A percentile compares a stretch with the other conserved stretches of the same genome.
phyloP scores from a whole-genome alignment of 164 flowering plant genomes.

The Tetrastigma voinierianum region DNA sequence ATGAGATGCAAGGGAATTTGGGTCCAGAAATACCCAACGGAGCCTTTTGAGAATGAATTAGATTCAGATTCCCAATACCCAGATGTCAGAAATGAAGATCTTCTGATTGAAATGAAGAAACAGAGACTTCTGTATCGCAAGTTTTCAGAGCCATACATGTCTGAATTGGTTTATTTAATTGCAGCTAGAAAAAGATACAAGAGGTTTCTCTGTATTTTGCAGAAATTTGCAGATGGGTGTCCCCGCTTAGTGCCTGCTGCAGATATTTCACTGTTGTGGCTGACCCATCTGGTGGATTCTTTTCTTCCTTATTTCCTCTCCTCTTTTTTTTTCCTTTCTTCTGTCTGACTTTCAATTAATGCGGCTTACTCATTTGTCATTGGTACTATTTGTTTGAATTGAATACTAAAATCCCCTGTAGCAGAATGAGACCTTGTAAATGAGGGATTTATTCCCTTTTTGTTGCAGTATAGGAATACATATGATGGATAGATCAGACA shows the following conservation, averaged over 20 bases:
- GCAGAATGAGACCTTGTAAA: too few species aligned
- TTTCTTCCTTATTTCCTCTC: not conserved
- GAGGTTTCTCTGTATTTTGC: slow-evolving; percentile 54
- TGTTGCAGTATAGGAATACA: too few species aligned
- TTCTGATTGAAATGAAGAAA: slow-evolving; percentile 41
- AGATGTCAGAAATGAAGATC: slow-evolving; percentile 21
- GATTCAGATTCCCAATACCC: slow-evolving; percentile 16
- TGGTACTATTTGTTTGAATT: not conserved
- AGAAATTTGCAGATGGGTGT: slow-evolving; percentile 35
- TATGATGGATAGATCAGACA: not conserved
- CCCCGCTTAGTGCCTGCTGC: slow-evolving; percentile 59
- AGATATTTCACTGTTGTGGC: slow-evolving; percentile 82
- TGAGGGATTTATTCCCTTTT: too few species aligned
- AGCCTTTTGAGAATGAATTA: slow-evolving; percentile 64
- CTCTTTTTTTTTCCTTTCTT: not conserved
- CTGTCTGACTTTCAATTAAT: not conserved
- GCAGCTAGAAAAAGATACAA: slow-evolving; percentile 78
- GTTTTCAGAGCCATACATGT: slow-evolving; percentile 59
- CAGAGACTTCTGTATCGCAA: slow-evolving; percentile 34
- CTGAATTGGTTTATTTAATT: slow-evolving; percentile 67
- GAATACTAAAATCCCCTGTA: too few species aligned
- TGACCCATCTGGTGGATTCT: slow-evolving; percentile 71
- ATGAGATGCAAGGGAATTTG: slow-evolving; percentile 73
- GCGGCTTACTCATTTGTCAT: not conserved
- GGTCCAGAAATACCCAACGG: slow-evolving; percentile 60